Evolutionary conservation across 495 filamentous ascomycete species (phyloP), one percentile per base, ranked within the genome.

Genomic region (Penicillium lividum): DNA sequence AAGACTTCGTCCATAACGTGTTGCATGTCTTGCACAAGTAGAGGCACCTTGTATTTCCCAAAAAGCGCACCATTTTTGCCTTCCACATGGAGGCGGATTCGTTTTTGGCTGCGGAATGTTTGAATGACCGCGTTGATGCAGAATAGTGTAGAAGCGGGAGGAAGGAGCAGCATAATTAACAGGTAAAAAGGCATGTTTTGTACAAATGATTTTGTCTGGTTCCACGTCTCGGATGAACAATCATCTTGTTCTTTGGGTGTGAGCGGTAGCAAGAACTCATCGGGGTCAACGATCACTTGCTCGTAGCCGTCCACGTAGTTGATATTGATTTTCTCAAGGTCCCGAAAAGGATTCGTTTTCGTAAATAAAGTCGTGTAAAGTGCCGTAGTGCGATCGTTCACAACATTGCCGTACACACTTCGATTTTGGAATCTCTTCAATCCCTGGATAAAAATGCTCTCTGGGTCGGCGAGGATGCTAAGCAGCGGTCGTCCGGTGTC

Each of bases 301-400:
- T 88, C 85, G 68, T 93, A 96, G 15, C 85, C 89, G 27, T 82
- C 70, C 25, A 92, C 64, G 62, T 89, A 93, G 61, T 90, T 90
- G 62, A 91, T 73, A 27, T 85, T 80, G 33, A 91, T 67, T 2
- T 80, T 77, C 31, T 85, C 82, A 36, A 89, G 67, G 58, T 91
- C 77, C 5, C 69, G 68, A 73, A 84, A 97, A 0, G 91, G 93
- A 64, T 98, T 89, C 4, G 77, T 85, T 50, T 82, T 82, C 7
- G 87, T 80, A 43, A 97, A 88, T 45, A 69, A 76, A 2, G 91
- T 87, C 0, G 94, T 97, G 72, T 95, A 97, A 73, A 87, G 94
- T 5, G 84, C 79, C 4, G 88, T 89, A 28, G 83, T 86, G 36
- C 87, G 80, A 72, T 98, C 93, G 67, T 97, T 96, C 57, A 89